Base-by-base conservation (phyloP, 305 asterid genomes). In the Plantago coronopus region DNA sequence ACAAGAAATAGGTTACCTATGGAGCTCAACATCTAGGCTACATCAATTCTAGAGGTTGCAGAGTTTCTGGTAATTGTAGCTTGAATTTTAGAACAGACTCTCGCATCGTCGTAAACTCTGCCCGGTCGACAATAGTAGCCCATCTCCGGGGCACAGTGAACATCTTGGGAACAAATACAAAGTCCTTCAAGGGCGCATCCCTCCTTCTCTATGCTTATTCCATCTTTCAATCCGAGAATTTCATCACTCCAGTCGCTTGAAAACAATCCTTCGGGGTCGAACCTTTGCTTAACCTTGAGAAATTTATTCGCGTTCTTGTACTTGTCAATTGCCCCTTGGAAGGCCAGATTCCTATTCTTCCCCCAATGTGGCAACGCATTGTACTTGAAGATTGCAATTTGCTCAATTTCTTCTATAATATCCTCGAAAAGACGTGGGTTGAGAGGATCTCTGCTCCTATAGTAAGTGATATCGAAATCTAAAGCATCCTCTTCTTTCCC, bases 161-260 rank as follows among this genome's bases (percentile, higher is more conserved):
- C 53, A 59, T 81, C 84, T 59, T 78, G 45, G 5, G 79, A 74
- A 64, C 88, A 81, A 5, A 78, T 31, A 21, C 88, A 81, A 57
- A 81, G 38, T 9, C 88, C 88, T 64, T 81, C 88, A 17, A 81
- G 38, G 0, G 84, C 84, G 46, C 88, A 81, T 38, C 88, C 88
- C 7, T 74, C 79, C 7, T 51, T 74, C 17, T 13, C 58, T 1
- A 53, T 44, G 19, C 61, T 81, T 65, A 78, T 25, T 7, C 75
- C 79, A 10, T 74, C 73, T 16, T 38, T 63, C 18, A 78, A 13
- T 11, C 88, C 88, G 12, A 81, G 73, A n/a, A 81, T 61, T 59
- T 76, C 78, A 65, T 81, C 84, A 0, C 76, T 81, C 88, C 88
- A 81, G 11, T 70, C 58, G 21, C 84, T 81, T 4, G 88, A 81